These are phyloP conservation scores for Harringtonia aguacate DNA, from an alignment of 2,329 filamentous ascomycete species.

Conservation along the genomic window DNA sequence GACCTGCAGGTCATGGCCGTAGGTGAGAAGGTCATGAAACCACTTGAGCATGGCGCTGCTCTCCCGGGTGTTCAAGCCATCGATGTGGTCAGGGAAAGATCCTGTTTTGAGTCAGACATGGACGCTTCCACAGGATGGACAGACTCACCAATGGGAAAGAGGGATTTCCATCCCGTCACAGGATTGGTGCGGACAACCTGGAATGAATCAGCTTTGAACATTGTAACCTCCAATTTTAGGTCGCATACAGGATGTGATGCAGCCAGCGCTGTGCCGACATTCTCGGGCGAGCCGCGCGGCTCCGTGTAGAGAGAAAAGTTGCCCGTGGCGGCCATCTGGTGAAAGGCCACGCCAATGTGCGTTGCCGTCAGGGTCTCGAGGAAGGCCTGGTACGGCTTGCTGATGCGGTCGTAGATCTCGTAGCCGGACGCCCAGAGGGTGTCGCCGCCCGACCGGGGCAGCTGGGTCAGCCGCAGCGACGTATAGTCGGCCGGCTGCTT, in stretches of 20 bases:
- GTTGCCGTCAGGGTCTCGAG: slow-evolving; percentile 32
- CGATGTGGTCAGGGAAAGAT: no score
- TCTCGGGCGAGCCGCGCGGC: slow-evolving; percentile 40
- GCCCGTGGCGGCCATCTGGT: slow-evolving; percentile 24
- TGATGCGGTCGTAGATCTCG: slow-evolving; percentile 37
- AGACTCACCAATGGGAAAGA: no score
- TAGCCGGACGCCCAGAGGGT: slow-evolving; percentile 32
- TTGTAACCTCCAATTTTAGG: neutral
- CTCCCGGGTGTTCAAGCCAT: no score
- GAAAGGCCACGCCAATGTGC: slow-evolving; percentile 15
- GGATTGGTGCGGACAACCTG: slow-evolving; percentile 51
- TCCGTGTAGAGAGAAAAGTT: slow-evolving; percentile 33
- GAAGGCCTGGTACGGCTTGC: slow-evolving; percentile 33
- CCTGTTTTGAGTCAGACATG: no score
- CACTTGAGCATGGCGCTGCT: no score
- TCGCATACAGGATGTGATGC: slow-evolving; percentile 27
- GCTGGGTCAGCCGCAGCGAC: slow-evolving; percentile 35
- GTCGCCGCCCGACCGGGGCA: slow-evolving; percentile 29
- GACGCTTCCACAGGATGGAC: no score
- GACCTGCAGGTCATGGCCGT: slow-evolving; percentile 21
- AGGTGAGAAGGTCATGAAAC: slow-evolving; percentile 17
- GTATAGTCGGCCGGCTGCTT: slow-evolving; percentile 40
- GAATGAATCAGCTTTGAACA: neutral
- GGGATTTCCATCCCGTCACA: slow-evolving; percentile 51
- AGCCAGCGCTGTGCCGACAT: slow-evolving; percentile 36